Evolutionary conservation across 1,284 basidiomycete species (phyloP), one percentile per base, ranked within the genome.

Genomic region (Mycena citricolor): DNA sequence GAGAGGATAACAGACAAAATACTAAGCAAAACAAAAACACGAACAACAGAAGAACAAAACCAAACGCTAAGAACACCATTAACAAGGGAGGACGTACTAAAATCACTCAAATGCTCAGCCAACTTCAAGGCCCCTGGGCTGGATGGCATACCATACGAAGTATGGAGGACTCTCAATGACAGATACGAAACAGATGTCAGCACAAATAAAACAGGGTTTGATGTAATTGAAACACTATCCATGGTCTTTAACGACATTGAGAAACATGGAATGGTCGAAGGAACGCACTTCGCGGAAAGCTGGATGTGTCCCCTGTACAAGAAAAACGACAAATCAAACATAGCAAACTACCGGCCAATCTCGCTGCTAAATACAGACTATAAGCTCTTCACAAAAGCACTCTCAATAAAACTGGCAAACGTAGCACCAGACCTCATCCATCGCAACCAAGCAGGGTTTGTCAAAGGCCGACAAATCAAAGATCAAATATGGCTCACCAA

Each of bases 361-460:
- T 44, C 50, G 2, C 29, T 54, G 16, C 39, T 54, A 1, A 54
- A 54, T 39, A 42, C 47, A 13, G 50, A 52, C 25, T 50, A 54
- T n/a, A 54, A 52, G 29, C 26, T 54, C 10, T 14, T 54, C 28
- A 57, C 52, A 0, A 59, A 59, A 37, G 39, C 36, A 4, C 10
- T 55, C 3, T 23, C 54, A 2, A 44, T 31, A 6, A 39, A 32
- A 28, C 38, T 64, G 8, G 52, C 41, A 2, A 39, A 44, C 8
- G 44, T 49, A 3, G 50, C 48, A 7, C 44, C 43, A 7, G 17
- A 26, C 4, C 16, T 57, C 2, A 54, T 59, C 2, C 48, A 58
- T 30, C 22, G 14, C 6, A 39, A 50, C 37, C 59, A 61, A 38
- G 59, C 58, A 10, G 59, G 59, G 0, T 59, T 61, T 31, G 46